Evolutionary conservation across 164 flowering plant genomes (phyloP), one percentile per base, ranked within the genome.

Genomic region (Umbellularia californica): DNA sequence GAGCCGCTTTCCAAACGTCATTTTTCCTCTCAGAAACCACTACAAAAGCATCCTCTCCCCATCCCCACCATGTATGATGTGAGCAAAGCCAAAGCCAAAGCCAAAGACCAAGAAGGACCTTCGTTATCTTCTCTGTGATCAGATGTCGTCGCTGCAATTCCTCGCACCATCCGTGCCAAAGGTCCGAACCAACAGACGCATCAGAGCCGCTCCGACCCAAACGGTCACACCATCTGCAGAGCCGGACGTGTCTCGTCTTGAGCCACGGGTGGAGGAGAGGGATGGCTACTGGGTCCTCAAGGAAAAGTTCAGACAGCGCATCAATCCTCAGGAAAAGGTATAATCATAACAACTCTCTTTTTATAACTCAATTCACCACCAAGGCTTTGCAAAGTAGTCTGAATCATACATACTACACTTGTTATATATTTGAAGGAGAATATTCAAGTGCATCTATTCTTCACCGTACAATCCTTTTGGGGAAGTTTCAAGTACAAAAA

Each of bases 241-340:
- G 17, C 68, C 25, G 50, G 84, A 64, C 65, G 85, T 82, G 28
- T 83, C 75, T 13, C 77, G 97, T 83, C 76, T 95, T 79, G 97
- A 93, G 83, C 89, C 94, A 3, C 90, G 97, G 72, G 97, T 93
- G 73, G 99, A 95, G 80, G 89, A 88, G 86, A 86, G 77, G 65
- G 86, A 85, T 5, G 97, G 97, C 50, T 95, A 86, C 69, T 92
- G 87, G 84, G 85, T 93, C 19, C 72, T 95, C 78, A 93, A 93
- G 75, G 98, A 95, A 85, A 87, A 92, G 84, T 95, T 89, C 74
- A 84, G 97, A 71, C 69, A 82, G 68, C 93, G 96, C 1, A 85
- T 93, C 50, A 95, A 93, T 68, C 92, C 90, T 5, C 91, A 85
- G 67, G 99, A 95, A 84, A 95, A 95, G 81, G 79, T 72, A 47